Evolutionary conservation across 176 grass and related monocot species (phyloP), one percentile per base, ranked within the genome.

Genomic region (Musa acuminata): DNA sequence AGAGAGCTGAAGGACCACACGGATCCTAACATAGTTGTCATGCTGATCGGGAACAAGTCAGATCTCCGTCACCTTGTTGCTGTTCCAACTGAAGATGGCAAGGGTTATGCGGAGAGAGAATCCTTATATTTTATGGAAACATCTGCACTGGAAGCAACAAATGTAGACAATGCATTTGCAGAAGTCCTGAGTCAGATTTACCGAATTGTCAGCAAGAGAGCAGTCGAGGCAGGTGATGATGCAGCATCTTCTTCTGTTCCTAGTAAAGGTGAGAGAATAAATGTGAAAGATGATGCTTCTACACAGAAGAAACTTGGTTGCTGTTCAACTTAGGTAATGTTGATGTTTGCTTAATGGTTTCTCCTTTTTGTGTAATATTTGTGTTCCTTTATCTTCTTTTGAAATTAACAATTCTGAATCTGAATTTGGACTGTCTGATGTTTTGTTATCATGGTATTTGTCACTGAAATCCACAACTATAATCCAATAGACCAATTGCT

Each of bases 91-190:
- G 92, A 96, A 73, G 92, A 96, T 63, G 89, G 80, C 8, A 92
- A 87, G 67, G 53, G 77, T 8, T 92, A 92, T 64, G 89, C 92
- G 5, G 89, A 92, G 80, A 89, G 77, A 26, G 92, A 96, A 74
- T 87, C 83, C 6, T 77, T 96, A 72, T 96, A 96, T 77, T 96
- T 96, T 75, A 96, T 96, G 88, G 89, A 96, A 74, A 96, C 92
- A 51, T 96, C 92, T 35, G 89, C 92, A 2, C 85, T 96, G 0
- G 89, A 96, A 75, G 91, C 92, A 1, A 96, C 86, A 3, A 96
- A 96, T 7, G 92, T 96, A 7, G 92, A 87, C 69, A 91, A 85
- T 55, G 92, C 89, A 29, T 96, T 96, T 69, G 80, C 83, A 3
- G 92, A 96, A 62, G 92, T 96, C 14, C 70, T 96, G 62, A 92